Conservation (phyloP, 139 green algal species). For the Coelastrella sp. region DNA sequence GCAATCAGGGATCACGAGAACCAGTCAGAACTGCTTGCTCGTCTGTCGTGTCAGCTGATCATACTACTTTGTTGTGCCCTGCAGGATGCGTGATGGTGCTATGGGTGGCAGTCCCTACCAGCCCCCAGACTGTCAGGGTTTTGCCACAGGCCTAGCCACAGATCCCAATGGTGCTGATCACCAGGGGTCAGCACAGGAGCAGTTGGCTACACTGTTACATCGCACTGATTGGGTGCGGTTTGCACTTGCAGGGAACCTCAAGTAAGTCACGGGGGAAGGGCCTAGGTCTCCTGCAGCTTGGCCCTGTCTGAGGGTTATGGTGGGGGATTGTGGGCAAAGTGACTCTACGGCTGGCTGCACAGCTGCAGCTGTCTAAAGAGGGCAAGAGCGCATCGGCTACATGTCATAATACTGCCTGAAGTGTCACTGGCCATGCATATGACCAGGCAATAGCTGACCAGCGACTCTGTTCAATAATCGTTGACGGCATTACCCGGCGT, state of each 20-base stretch:
- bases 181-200: slow-evolving; percentile 42
- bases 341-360: neutral
- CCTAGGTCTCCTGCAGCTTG: neutral
- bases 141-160: slow-evolving; percentile 80
- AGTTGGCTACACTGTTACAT: slow-evolving; percentile 67
- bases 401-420: neutral
- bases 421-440: no score
- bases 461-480: no score
- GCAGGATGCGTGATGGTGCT: slow-evolving; percentile 82
- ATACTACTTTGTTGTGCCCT: neutral
- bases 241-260: slow-evolving; percentile 82
- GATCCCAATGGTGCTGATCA: slow-evolving; percentile 61
- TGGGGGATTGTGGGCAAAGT: no score
- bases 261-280: slow-evolving; percentile 22
- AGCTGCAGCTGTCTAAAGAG: neutral
- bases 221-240: slow-evolving; percentile 73
- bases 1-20: no score
- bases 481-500: no score
- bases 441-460: no score
- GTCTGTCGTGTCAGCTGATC: no score
- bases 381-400: neutral
- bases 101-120: slow-evolving; percentile 86
- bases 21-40: no score
- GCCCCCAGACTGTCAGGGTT: slow-evolving; percentile 72
- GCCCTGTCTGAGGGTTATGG: neutral